Base-by-base conservation (phyloP, 768 basidiomycete species). In the Lyophyllum atratum region DNA sequence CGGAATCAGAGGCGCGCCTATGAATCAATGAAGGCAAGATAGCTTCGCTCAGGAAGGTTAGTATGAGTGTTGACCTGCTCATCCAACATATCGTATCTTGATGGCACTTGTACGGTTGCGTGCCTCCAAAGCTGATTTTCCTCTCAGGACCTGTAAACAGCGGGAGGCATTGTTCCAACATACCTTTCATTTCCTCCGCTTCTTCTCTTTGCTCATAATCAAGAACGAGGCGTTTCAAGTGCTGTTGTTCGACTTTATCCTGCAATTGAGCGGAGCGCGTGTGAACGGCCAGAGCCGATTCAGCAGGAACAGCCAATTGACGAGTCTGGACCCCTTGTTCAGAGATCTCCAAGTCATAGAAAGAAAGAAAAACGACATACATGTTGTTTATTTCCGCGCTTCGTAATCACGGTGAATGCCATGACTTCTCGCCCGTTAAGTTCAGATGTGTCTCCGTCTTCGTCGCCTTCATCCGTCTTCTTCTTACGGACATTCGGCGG, bases 171-270 rank as follows among this genome's bases (percentile, higher is more conserved):
- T 22, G 24, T 46, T 51, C 26, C 37, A 29, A 54, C 60, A 40
- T 52, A 88, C 90, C 89, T 83, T 85, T 90, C 63, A 90, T 65
- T 66, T 92, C 90, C 68, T 92, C 90, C 3, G 83, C 88, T 72
- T 93, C 92, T 70, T 93, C 93, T 31, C 89, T 88, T 64, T 93
- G 92, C 67, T 93, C 93, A 60, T 93, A 95, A 68, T 93, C 84
- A 51, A 96, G 81, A 3, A 97, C 97, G 19, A 98, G 81, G n/a
- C 88, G 85, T 76, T 99, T 99, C 63, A 99, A 76, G 59, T 98
- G 93, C 71, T 98, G 94, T 64, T 98, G 96, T 68, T 99, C 97
- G 7, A 92, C 93, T 73, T 89, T 92, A 72, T 95, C 94, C 69
- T 95, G 94, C 59, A 92, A 76, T 67, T 98, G 97, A 42, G 97